Evolutionary conservation across 371 early-diverging fungal genomes (phyloP).

Genomic region (Mortierella sp.): DNA sequence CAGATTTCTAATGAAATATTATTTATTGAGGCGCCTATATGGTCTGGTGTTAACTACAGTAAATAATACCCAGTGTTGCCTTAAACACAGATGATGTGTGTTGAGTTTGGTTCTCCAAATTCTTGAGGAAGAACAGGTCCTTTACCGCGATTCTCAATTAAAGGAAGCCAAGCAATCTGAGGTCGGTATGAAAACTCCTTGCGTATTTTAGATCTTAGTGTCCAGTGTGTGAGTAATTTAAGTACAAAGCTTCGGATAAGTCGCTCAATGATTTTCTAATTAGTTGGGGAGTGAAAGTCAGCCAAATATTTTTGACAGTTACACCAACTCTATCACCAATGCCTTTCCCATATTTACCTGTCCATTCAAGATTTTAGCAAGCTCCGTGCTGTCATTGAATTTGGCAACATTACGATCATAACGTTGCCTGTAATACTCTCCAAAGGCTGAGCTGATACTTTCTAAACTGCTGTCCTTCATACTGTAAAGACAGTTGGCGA

Average conservation of each 20-base stretch:
- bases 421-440: slow-evolving; percentile 6
- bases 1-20: no score
- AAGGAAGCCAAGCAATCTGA: not conserved
- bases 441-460: slow-evolving; percentile 8
- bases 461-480: not conserved
- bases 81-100: no score
- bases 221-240: not conserved
- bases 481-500: slow-evolving; percentile 16
- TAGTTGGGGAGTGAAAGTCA: no score
- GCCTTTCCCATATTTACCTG: slow-evolving; percentile 1
- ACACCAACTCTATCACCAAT: no score
- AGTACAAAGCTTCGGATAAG: slow-evolving; percentile 1
- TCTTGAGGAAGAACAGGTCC: no score
- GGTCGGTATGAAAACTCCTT: slow-evolving; percentile 6
- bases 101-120: no score
- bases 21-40: no score
- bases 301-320: no score
- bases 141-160: not conserved
- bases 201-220: no score
- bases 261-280: slow-evolving; percentile 4
- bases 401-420: not conserved
- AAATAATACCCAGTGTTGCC: no score
- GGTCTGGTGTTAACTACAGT: no score
- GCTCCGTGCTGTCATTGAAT: no score
- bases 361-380: slow-evolving; percentile 7